Conservation (phyloP, 1,139 yeast species). For the Yarrowia galli region DNA sequence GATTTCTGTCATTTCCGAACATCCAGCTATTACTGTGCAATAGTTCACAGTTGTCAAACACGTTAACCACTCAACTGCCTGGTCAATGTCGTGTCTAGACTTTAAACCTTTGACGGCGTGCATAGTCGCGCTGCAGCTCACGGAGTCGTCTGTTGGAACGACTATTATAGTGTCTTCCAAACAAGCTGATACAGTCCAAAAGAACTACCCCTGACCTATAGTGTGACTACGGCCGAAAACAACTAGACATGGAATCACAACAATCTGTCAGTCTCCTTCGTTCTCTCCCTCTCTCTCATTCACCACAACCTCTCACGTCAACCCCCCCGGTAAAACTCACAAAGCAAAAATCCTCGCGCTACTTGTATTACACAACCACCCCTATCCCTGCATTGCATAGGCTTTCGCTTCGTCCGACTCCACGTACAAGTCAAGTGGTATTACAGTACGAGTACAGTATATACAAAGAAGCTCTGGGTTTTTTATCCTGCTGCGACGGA, state of each 20-base stretch:
- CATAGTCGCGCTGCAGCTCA: not conserved
- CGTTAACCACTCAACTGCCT: too few relatives aligned
- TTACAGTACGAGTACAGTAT: too few relatives aligned
- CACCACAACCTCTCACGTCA: not conserved
- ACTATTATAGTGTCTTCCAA: constrained; percentile 6
- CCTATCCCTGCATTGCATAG: constrained; percentile 36
- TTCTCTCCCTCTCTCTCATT: not conserved
- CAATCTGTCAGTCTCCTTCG: not conserved
- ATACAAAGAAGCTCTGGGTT: constrained; percentile 5
- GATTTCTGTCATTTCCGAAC: too few relatives aligned
- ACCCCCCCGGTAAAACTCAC: not conserved
- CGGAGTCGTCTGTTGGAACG: not conserved
- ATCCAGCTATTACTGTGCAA: too few relatives aligned
- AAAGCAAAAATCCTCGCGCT: not conserved
- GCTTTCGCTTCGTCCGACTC: constrained; percentile 12
- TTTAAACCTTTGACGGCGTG: too few relatives aligned
- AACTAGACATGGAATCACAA: not conserved
- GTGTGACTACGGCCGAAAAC: not conserved
- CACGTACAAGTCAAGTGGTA: too few relatives aligned
- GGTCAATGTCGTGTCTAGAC: too few relatives aligned
- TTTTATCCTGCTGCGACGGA: constrained; percentile 1
- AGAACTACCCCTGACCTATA: not conserved
- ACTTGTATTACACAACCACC: not conserved
- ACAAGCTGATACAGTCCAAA: constrained; percentile 8
- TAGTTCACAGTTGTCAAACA: too few relatives aligned